Percentiles rank a stretch among this genome's conserved stretches.
phyloP scores from a whole-genome alignment of 2,329 filamentous ascomycete genomes.

The Ilyonectria mors-panacis region DNA sequence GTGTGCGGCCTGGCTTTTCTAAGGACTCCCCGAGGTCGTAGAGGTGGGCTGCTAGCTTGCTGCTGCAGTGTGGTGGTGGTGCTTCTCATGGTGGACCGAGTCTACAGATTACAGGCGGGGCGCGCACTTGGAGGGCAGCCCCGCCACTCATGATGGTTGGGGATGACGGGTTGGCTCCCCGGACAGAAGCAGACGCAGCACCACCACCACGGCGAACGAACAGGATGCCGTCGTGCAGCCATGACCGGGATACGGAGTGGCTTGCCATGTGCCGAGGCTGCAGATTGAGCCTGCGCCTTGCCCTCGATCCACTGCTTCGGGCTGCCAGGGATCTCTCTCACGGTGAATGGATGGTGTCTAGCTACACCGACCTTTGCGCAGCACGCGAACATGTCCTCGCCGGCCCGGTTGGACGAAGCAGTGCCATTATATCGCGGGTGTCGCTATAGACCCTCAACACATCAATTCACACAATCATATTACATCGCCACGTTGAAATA shows the following conservation, averaged over 20 bases:
- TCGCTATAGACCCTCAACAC: background rate
- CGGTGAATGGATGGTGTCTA: background rate
- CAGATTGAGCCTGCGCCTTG: background rate
- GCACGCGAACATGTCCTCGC: constrained; percentile 2
- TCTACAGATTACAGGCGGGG: constrained; percentile 14
- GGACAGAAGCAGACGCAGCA: background rate
- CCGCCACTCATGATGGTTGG: constrained; percentile 9
- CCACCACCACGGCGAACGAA: background rate
- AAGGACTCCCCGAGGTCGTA: constrained; percentile 10
- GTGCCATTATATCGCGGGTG: background rate
- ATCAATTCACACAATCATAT: constrained; percentile 17
- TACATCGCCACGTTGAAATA: constrained; percentile 36
- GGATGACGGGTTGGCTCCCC: constrained; percentile 13
- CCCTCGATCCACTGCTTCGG: background rate
- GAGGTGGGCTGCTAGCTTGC: constrained; percentile 23
- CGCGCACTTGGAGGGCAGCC: background rate
- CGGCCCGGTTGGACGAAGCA: background rate
- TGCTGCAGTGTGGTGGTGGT: constrained; percentile 11
- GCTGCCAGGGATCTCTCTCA: background rate
- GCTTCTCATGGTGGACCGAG: constrained; percentile 8
- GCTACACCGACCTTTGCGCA: constrained; percentile 28
- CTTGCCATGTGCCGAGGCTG: constrained; percentile 13
- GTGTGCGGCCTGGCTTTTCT: constrained; percentile 17
- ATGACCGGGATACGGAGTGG: constrained; percentile 17
- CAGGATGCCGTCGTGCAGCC: constrained; percentile 6